phyloP scores from a whole-genome alignment of 768 basidiomycete genomes.

The Pseudohyphozyma bogoriensis region DNA sequence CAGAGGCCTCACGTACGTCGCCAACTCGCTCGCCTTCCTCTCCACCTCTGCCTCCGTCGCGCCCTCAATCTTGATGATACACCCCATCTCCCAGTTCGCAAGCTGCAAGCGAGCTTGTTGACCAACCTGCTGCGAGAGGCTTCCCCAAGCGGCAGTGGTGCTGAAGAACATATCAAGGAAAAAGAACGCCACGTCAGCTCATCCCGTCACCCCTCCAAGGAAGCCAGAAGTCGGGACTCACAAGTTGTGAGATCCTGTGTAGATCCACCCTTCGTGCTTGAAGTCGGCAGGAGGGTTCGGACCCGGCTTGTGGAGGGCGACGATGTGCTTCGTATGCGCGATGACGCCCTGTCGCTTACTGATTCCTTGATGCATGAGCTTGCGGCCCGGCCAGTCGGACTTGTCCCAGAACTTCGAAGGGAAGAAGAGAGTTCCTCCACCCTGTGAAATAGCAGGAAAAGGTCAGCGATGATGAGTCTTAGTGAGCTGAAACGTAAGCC shows the following conservation, averaged over 20 bases:
- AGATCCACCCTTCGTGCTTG: conserved; percentile 16
- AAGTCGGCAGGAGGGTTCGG: background rate
- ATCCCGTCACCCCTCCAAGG: background rate
- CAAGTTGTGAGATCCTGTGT: conserved; percentile 25
- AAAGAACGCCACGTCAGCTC: background rate
- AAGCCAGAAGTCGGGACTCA: background rate
- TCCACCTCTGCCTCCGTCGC: conserved; percentile 15
- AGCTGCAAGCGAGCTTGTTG: background rate
- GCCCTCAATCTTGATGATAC: conserved; percentile 14
- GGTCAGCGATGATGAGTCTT: background rate
- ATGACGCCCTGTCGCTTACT: conserved; percentile 14
- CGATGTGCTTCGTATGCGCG: conserved; percentile 24
- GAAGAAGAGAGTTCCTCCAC: conserved; percentile 25
- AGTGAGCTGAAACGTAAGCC: no score
- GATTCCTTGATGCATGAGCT: conserved; percentile 9
- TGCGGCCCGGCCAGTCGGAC: background rate
- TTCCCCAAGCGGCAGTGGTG: conserved; percentile 23
- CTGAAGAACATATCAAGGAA: no score
- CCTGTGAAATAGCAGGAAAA: background rate
- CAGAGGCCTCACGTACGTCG: conserved; percentile 13
- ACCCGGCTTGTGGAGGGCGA: conserved; percentile 10
- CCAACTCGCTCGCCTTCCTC: conserved; percentile 8
- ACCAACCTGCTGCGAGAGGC: background rate
- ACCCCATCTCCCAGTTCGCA: conserved; percentile 25
- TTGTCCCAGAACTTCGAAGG: background rate